phyloP scores from a whole-genome alignment of 345 rosid species.

The Brassica incana region DNA sequence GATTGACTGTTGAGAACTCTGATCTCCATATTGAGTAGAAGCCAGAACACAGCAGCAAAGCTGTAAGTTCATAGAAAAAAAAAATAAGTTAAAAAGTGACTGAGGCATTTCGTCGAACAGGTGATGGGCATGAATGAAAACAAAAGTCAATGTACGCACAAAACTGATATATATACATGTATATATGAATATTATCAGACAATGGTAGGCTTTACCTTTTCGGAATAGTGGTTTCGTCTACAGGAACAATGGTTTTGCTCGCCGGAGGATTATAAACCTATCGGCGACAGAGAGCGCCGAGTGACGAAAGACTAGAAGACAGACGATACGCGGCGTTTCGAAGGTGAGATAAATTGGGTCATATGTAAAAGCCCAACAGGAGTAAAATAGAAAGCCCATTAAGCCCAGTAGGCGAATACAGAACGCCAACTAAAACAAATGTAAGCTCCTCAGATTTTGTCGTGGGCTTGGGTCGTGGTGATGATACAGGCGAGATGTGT shows the following conservation, averaged over 20 bases:
- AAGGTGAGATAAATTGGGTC: not conserved
- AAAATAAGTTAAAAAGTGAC: conserved; percentile 12
- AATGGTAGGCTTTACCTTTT: not conserved
- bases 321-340: not conserved
- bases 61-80: conserved; percentile 17
- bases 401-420: not conserved
- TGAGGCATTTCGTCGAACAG: conserved; percentile 38
- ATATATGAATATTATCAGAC: not conserved
- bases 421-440: not conserved
- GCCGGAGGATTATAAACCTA: not conserved
- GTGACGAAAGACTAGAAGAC: not conserved
- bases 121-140: not conserved
- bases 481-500: not conserved
- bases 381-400: not conserved
- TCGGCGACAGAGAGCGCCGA: not conserved
- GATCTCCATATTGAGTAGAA: conserved; percentile 18
- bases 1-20: conserved; percentile 15
- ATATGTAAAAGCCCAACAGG: not conserved
- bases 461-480: not conserved
- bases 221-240: not conserved
- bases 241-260: not conserved
- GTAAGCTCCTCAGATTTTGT: no score
- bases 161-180: not conserved
- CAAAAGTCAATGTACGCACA: not conserved
- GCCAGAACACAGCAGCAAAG: not conserved